A percentile compares a stretch with the other conserved stretches of the same genome.
phyloP scores from a whole-genome alignment of 2,329 filamentous ascomycete species.

The Fusarium agapanthi region DNA sequence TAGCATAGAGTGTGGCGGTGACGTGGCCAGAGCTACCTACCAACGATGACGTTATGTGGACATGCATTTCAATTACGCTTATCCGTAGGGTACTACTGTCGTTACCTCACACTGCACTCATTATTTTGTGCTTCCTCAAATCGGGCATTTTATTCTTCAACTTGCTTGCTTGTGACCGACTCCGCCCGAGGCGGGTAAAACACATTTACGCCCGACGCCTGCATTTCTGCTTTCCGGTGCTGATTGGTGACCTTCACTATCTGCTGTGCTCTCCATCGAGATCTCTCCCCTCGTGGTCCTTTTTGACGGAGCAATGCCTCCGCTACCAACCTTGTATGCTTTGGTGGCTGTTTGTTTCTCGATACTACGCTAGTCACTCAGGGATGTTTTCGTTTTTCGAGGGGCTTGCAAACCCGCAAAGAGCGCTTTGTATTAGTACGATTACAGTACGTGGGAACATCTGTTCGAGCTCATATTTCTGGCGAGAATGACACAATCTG shows the following conservation, averaged over 20 bases:
- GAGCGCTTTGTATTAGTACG: neutral
- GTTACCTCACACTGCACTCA: constrained; percentile 4
- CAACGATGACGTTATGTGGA: neutral
- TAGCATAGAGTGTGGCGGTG: constrained; percentile 24
- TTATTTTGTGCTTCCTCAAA: neutral
- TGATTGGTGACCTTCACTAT: constrained; percentile 9
- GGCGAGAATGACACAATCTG: neutral
- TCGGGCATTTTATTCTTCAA: neutral
- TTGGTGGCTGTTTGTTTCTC: neutral
- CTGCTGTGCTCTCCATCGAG: constrained; percentile 25
- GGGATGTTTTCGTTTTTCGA: neutral
- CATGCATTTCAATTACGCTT: neutral
- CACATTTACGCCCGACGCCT: neutral
- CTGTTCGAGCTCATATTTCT: constrained; percentile 6
- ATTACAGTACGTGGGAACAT: neutral
- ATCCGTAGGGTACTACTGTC: neutral
- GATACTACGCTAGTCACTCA: neutral
- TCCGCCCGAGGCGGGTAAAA: neutral
- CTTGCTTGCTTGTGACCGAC: neutral
- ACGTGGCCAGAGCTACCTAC: constrained; percentile 10
- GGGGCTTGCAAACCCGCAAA: neutral
- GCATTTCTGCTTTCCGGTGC: neutral
- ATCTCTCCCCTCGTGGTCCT: constrained; percentile 24
- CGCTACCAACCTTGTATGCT: neutral
- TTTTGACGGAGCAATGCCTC: constrained; percentile 27